Conservation (phyloP, 352 stramenopile genomes). For the Globisporangium paddicum region DNA sequence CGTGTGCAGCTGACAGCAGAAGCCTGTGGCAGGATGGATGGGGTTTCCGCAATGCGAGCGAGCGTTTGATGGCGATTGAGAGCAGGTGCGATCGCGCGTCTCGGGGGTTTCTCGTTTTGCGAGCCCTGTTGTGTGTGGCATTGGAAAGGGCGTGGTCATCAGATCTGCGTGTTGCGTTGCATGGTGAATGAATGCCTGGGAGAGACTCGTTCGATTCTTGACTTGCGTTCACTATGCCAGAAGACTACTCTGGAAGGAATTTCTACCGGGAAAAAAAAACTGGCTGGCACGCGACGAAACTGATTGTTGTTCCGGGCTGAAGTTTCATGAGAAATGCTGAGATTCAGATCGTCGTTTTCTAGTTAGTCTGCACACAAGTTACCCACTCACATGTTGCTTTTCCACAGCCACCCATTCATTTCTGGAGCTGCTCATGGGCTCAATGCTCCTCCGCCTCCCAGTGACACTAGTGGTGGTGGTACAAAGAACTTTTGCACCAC, state of each 20-base stretch:
- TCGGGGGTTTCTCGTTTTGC: conserved; percentile 6
- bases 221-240: neutral
- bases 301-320: too few relatives aligned
- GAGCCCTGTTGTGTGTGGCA: neutral
- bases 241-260: neutral
- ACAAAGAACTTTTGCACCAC: conserved; percentile 84
- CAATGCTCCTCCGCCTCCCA: neutral
- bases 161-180: too few relatives aligned
- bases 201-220: neutral
- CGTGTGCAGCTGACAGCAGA: neutral
- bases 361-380: neutral
- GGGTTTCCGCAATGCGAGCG: conserved; percentile 5
- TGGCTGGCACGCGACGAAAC: neutral
- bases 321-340: neutral
- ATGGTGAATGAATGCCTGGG: neutral
- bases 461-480: neutral
- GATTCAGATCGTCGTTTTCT: neutral
- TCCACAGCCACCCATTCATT: neutral
- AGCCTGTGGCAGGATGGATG: neutral
- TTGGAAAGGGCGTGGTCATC: neutral
- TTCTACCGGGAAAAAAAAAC: conserved; percentile 1
- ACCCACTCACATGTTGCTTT: neutral
- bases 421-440: neutral
- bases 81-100: neutral
- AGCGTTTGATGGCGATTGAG: conserved; percentile 1